These are phyloP conservation scores for Erysimum cheiranthoides DNA, from an alignment of 345 rosid species.

Conservation along the genomic window DNA sequence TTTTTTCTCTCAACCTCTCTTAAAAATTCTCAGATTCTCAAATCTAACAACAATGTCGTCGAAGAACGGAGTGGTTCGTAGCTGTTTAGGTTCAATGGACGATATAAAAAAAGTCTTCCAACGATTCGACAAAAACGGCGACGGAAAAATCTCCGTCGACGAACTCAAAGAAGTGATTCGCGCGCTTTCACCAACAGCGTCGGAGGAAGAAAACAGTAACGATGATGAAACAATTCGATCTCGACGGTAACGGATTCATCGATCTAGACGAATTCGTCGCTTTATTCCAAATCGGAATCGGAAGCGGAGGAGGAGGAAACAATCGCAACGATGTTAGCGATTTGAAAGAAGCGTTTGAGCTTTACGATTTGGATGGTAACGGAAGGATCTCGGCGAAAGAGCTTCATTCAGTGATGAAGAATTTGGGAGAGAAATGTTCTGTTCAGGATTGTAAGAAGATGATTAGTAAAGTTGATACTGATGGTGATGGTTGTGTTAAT, in stretches of 20 bases:
- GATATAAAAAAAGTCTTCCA: constrained; percentile 65
- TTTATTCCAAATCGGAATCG: constrained; percentile 39
- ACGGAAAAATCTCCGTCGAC: constrained; percentile 80
- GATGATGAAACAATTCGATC: constrained; percentile 82
- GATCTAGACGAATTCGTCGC: constrained; percentile 79
- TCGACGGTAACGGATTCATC: constrained; percentile 81
- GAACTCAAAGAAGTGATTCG: constrained; percentile 69
- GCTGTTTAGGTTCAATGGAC: constrained; percentile 53
- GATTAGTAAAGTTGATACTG: constrained; percentile 84
- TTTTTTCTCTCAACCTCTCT: neutral
- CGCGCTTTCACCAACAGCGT: constrained; percentile 55
- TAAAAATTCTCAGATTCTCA: neutral
- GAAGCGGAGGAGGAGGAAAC: neutral
- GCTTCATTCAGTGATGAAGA: constrained; percentile 79
- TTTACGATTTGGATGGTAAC: constrained; percentile 81
- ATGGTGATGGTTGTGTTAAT: constrained; percentile 93
- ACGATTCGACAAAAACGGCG: constrained; percentile 87
- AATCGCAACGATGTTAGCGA: constrained; percentile 44
- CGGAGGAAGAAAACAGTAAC: constrained; percentile 60
- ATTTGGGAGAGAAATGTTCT: constrained; percentile 74
- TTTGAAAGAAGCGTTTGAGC: constrained; percentile 81
- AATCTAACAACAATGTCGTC: constrained; percentile 23
- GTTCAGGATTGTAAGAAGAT: constrained; percentile 74
- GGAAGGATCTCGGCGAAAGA: constrained; percentile 81
- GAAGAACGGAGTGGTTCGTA: constrained; percentile 27